These are phyloP conservation scores for Colletotrichum acutatum DNA, from an alignment of 2,329 filamentous ascomycete species.

Conservation along the genomic window DNA sequence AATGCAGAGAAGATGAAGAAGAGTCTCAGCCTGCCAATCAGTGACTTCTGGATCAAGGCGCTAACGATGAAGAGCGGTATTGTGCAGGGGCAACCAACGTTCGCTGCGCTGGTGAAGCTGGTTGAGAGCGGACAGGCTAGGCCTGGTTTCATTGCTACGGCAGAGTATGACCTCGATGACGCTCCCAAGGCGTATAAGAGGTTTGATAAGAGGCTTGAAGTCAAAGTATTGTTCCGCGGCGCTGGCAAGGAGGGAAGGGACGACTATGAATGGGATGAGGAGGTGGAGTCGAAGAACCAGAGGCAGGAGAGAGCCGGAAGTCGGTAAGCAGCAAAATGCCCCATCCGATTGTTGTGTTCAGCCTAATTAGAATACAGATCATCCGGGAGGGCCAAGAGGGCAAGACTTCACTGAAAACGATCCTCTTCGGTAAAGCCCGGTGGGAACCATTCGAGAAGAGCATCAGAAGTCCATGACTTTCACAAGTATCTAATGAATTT, in stretches of 20 bases:
- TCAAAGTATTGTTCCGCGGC: conserved; percentile 37
- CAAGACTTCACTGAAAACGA: conserved; percentile 12
- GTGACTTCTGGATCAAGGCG: conserved; percentile 36
- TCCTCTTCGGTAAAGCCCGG: no score
- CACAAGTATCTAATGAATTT: no score
- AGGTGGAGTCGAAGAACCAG: not conserved
- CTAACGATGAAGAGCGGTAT: conserved; percentile 31
- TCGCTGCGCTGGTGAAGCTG: conserved; percentile 39
- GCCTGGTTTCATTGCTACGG: conserved; percentile 43
- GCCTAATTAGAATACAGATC: not conserved
- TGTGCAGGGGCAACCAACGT: conserved; percentile 28
- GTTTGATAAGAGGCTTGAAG: conserved; percentile 39
- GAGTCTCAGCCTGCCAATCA: conserved; percentile 36
- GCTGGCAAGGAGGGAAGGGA: conserved; percentile 4
- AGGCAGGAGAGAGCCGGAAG: not conserved
- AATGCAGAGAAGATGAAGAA: conserved; percentile 20
- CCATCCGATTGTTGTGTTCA: no score
- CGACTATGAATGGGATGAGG: not conserved
- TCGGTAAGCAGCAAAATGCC: no score
- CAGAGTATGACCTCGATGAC: conserved; percentile 43
- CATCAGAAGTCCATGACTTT: no score
- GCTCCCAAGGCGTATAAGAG: conserved; percentile 41
- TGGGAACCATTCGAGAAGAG: no score
- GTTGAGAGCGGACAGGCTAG: conserved; percentile 40
- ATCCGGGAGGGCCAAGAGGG: not conserved